Evolutionary conservation across 768 basidiomycete species (phyloP), one percentile per base, ranked within the genome.

Genomic region (Suillus ampliporus): DNA sequence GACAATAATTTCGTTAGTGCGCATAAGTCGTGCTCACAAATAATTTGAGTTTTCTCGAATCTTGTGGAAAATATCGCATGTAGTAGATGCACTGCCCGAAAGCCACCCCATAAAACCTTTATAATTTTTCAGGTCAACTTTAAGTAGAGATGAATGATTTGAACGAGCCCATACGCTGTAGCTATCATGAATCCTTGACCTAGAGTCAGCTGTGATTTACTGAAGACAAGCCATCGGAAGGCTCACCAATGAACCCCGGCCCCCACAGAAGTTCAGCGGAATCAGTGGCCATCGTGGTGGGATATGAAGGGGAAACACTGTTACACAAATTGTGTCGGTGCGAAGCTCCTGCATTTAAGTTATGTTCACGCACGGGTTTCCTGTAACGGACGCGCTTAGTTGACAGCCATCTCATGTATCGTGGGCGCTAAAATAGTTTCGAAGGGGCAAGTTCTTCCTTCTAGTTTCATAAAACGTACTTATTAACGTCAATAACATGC

Each of bases 71-170:
- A 1, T 40, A 47, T 44, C 43, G 47, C n/a, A 65, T 15, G 44
- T 72, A 72, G 47, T 65, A 67, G 13, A 63, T 28, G 58, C 60
- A 62, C 62, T 72, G 71, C 21, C 66, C 58, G 19, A 68, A 11
- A 15, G 48, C 58, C 3, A 52, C 64, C 2, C 71, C 71, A 23
- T 71, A 68, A 40, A 72, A 57, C 9, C 71, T 72, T 34, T 13
- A 1, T n/a, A 43, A 58, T 41, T 2, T 15, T 35, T 17, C 11
- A 11, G 11, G 9, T 15, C 35, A 56, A 35, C 4, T 10, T 19
- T 10, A 28, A 31, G 19, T 31, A 7, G 19, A 15, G 21, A 9
- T 3, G 21, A 38, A 35, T 19, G 21, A 53, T 9, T 37, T 9
- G 17, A 7, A 53, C 52, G 40, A 41, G 23, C 31, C 62, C 68